Evolutionary conservation across 2,329 filamentous ascomycete genomes (phyloP), one percentile per base, ranked within the genome.

Genomic region (Fusarium miscanthi): DNA sequence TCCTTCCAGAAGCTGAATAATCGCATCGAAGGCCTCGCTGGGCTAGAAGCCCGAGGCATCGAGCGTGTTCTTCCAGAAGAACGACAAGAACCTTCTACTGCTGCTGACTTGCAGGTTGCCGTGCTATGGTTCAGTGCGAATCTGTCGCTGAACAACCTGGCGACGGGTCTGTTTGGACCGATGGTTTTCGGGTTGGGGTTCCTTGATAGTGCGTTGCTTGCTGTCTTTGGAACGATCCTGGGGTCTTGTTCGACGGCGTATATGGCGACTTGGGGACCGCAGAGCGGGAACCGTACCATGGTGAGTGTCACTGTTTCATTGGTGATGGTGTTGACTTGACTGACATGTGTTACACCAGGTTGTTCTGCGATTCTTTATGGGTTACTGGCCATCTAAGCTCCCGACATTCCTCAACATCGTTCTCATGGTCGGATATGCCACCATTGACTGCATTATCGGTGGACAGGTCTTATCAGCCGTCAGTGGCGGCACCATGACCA

Each of bases 381-480:
- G 93, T 13, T 93, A 89, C 81, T 90, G 80, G 80, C 80, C 80
- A 3, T 72, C 75, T n/a, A 81, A 81, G 59, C 70, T 81, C 3
- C 73, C 78, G 1, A 79, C 78, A 7, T 59, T 79, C 13, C 76
- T 79, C 23, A 78, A 77, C 54, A 69, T 80, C 87, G 88, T 93
- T 78, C 92, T 92, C 58, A 81, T 91, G 74, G 90, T 94, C 79
- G 93, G 93, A 54, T 95, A 93, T 90, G 91, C 91, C 8, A 87
- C 91, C 1, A 90, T 94, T 73, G 95, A 96, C 78, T 88, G 89
- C 60, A 94, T 96, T 70, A 92, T 95, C 21, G 93, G 93, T 23
- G 92, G 92, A 1, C 91, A 95, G 79, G 87, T 95, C 11, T 86
- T 96, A 74, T 87, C 93, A 63, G 91, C 93, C 2, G 90, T 95